These are phyloP conservation scores for Hypoxylon sp. DNA, from an alignment of 2,329 filamentous ascomycete species.

Conservation along the genomic window DNA sequence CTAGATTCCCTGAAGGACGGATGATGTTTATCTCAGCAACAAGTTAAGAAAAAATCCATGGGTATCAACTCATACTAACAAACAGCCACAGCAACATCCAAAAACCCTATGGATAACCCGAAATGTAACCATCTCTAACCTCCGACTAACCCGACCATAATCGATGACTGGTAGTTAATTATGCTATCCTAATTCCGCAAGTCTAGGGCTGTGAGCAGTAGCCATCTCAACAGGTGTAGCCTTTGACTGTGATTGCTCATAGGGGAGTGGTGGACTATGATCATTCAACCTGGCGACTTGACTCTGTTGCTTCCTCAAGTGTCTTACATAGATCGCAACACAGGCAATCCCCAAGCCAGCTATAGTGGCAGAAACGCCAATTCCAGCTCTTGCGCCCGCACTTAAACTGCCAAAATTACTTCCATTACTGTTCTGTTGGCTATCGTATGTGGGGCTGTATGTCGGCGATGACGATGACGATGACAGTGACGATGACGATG, in stretches of 20 bases:
- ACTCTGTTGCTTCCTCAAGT: background rate
- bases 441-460: background rate
- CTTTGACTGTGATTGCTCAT: background rate
- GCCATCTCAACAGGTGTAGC: background rate
- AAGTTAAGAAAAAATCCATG: no score
- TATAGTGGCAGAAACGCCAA: constrained; percentile 8
- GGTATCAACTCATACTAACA: no score
- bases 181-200: background rate
- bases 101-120: no score
- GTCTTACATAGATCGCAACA: background rate
- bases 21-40: no score
- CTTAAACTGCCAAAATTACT: background rate
- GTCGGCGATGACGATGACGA: background rate
- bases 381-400: constrained; percentile 7
- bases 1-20: no score
- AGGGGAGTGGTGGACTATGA: background rate
- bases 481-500: background rate
- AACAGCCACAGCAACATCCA: no score
- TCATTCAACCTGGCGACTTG: background rate
- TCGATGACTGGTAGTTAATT: no score
- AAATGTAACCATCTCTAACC: no score
- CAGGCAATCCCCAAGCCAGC: background rate
- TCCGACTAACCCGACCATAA: no score
- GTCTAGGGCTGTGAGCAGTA: background rate
- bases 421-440: background rate